Percentiles rank a stretch among this genome's conserved stretches.
These are phyloP conservation scores for Paramecium tetraurelia DNA, from an alignment of 73 alveolate species.

Conservation along the genomic window DNA sequence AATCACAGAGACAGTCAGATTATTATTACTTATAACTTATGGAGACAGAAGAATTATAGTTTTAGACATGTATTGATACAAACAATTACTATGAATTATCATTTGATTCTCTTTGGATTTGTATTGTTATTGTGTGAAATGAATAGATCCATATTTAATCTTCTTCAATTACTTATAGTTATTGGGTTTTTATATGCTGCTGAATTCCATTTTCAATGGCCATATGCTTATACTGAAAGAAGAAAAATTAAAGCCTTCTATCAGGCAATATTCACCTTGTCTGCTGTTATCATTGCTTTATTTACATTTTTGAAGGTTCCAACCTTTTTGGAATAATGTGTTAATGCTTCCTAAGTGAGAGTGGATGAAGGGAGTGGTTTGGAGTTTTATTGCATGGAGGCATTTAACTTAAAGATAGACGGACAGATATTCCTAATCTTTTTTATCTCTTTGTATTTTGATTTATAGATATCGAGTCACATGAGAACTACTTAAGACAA, in stretches of 20 bases:
- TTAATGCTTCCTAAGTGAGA: neutral
- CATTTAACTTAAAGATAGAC: neutral
- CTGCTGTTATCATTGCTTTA: neutral
- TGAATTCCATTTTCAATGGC: constrained; percentile 41
- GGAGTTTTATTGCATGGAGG: constrained; percentile 29
- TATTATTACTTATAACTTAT: neutral
- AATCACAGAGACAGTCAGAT: neutral
- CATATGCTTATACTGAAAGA: neutral
- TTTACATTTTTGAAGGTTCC: constrained; percentile 33
- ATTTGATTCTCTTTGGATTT: neutral
- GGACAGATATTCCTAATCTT: constrained; percentile 20
- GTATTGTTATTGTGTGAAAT: neutral
- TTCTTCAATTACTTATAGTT: neutral
- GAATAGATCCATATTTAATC: constrained; percentile 7
- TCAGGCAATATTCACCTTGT: neutral
- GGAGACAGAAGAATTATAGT: constrained; percentile 5
- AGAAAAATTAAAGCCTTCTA: neutral
- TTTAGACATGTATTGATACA: neutral
- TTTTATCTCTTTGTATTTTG: neutral
- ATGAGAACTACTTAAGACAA: neutral
- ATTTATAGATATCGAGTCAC: neutral
- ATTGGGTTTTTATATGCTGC: neutral
- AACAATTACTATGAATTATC: neutral
- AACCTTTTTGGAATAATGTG: neutral
- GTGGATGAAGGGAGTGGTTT: neutral